Evolutionary conservation across 306 rosid genomes (phyloP).

Genomic region (Pueraria montana): DNA sequence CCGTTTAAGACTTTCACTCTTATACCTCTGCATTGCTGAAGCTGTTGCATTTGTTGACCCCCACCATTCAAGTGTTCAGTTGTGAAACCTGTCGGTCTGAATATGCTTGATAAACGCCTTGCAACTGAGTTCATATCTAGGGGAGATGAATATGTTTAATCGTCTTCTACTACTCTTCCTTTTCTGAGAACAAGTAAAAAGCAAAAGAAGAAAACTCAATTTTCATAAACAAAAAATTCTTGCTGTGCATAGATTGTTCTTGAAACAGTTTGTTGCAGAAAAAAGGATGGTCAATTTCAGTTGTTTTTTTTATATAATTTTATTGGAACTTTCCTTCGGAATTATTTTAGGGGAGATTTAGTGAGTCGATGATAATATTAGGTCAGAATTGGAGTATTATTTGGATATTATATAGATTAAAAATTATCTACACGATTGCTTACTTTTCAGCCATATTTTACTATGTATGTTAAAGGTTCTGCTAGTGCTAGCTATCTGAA

Average conservation of each 20-base stretch:
- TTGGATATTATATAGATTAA: neutral
- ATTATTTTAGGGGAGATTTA: neutral
- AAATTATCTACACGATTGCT: neutral
- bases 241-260: neutral
- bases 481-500: no score
- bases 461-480: no score
- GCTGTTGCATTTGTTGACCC: slow-evolving; percentile 13
- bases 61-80: slow-evolving; percentile 44
- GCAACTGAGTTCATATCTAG: slow-evolving; percentile 69
- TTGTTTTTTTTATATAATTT: neutral
- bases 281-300: neutral
- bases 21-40: slow-evolving; percentile 82
- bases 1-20: slow-evolving; percentile 75
- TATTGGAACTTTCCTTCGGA: neutral
- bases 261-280: neutral
- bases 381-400: neutral
- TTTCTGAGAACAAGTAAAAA: slow-evolving; percentile 1
- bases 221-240: neutral
- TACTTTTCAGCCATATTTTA: neutral
- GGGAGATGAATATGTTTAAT: neutral
- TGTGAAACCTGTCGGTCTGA: slow-evolving; percentile 46
- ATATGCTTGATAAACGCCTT: slow-evolving; percentile 51
- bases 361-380: no score
- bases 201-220: neutral
- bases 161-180: neutral